phyloP scores from a whole-genome alignment of 129 eudicot genomes.

The Saussurea involucrata region DNA sequence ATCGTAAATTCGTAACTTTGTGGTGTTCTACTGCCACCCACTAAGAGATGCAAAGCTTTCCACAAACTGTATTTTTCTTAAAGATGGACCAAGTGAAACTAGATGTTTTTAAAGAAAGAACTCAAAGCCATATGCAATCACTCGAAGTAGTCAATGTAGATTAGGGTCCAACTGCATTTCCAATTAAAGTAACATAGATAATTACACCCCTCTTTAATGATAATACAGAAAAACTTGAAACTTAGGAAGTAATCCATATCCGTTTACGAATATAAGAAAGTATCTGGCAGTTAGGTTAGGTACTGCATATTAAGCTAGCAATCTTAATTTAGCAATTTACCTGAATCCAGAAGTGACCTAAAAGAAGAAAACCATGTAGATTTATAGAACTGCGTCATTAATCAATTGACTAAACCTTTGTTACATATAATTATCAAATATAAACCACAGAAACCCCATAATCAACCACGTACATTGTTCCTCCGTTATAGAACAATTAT shows the following conservation, averaged over 20 bases:
- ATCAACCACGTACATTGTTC: neutral
- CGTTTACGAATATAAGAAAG: neutral
- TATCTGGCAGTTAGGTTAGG: neutral
- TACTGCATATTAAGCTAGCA: constrained; percentile 2
- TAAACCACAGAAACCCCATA: neutral
- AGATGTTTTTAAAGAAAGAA: neutral
- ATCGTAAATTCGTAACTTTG: neutral
- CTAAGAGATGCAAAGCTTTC: neutral
- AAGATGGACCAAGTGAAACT: neutral
- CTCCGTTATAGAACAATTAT: neutral
- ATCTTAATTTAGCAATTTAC: neutral
- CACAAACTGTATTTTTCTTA: neutral
- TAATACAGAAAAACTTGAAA: neutral
- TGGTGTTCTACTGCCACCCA: neutral
- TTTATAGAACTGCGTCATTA: neutral
- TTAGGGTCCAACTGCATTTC: neutral
- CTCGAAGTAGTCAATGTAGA: neutral
- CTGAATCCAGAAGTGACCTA: neutral
- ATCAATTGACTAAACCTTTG: neutral
- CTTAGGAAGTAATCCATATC: neutral
- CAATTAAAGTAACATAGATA: neutral
- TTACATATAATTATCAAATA: neutral
- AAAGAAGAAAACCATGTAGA: neutral
- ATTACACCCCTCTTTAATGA: neutral
- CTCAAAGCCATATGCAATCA: neutral